Base-by-base conservation (phyloP, 352 stramenopile genomes). In the Blastocystis sp. region DNA sequence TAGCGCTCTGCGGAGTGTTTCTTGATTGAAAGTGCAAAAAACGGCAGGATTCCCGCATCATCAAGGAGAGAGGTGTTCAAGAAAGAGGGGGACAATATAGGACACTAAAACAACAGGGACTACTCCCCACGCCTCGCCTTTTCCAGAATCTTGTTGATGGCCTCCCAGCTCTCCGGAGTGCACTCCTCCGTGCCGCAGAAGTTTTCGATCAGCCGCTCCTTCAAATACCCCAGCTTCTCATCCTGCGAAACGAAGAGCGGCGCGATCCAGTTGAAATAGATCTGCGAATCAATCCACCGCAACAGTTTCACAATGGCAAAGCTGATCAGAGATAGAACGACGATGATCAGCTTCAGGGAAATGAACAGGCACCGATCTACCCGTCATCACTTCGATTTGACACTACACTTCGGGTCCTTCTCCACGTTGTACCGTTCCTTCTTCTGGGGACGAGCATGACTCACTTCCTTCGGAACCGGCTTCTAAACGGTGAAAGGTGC, bases 361-460 rank as follows among this genome's bases (percentile, higher is more conserved):
- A 81, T 66, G 56, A 81, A 81, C 48, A 81, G 48, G 21, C 71
- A 81, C 14, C 71, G 71, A 67, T 81, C 71, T 81, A 64, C 11
- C 17, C 10, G 17, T 81, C 52, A 28, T 67, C 3, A 38, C 52
- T 43, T 45, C 52, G 2, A 40, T 7, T 14, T 23, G 41, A 66
- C 2, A 10, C 4, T 81, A 81, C 71, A 81, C 2, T 64, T 11
- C 3, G 71, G 71, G n/a, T 81, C 71, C 28, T 67, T 81, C 62
- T 81, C 71, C 2, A 81, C 71, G 62, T 64, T 62, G 43, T 81
- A 81, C 4, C 11, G 21, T 34, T 62, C 0, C 19, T 64, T 79
- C 19, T 64, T 79, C 53, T 19, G 1, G 64, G 41, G 65, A 11
- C 0, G n/a, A 17, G 43, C 28, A 45, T 11, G 17, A 14, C 9